These are phyloP conservation scores for Telopea speciosissima DNA, from an alignment of 177 flowering plant species.

Conservation along the genomic window DNA sequence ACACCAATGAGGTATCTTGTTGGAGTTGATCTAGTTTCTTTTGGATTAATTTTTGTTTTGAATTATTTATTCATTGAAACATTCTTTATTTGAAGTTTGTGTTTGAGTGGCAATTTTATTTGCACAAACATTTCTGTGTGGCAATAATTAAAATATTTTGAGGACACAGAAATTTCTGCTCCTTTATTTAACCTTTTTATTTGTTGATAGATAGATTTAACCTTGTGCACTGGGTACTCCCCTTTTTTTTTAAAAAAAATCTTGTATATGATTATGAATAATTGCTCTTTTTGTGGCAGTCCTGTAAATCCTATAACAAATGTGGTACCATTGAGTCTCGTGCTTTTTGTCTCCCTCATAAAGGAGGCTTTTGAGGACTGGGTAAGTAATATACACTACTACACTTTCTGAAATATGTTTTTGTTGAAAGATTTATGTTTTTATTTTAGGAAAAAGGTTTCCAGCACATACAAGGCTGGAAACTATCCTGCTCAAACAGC, in stretches of 20 bases:
- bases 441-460: no score
- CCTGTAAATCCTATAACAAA: slow-evolving; percentile 93
- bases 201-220: no score
- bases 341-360: slow-evolving; percentile 82
- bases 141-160: no score
- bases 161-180: no score
- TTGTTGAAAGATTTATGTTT: not conserved
- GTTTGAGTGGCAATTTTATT: no score
- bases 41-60: not conserved
- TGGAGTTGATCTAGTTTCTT: not conserved
- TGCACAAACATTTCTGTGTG: no score
- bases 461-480: no score
- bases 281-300: slow-evolving; percentile 42
- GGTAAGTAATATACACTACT: slow-evolving; percentile 46
- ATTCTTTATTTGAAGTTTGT: no score
- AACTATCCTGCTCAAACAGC: no score
- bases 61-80: not conserved
- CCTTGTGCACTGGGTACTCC: no score
- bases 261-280: not conserved
- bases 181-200: no score
- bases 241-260: no score
- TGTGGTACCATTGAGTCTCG: slow-evolving; percentile 77
- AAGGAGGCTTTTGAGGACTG: slow-evolving; percentile 99
- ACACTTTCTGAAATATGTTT: not conserved
- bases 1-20: slow-evolving; percentile 77